Percentiles rank a stretch among this genome's conserved stretches.
Conservation (phyloP, 768 basidiomycete species). For the Termitomyces sp. region DNA sequence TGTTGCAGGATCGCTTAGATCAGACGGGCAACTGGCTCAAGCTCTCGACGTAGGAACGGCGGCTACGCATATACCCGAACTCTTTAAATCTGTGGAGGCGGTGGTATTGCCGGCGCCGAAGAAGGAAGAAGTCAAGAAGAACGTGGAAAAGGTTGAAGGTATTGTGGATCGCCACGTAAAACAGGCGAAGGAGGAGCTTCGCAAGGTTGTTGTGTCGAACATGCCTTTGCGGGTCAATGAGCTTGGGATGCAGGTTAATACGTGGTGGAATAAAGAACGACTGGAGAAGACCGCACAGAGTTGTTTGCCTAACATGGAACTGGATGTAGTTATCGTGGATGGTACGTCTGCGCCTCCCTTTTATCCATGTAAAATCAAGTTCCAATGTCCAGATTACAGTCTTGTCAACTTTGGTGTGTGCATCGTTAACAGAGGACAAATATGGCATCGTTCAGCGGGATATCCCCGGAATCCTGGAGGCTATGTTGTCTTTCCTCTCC, state of each 20-base stretch:
- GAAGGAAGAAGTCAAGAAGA: constrained; percentile 16
- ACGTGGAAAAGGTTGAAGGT: constrained; percentile 14
- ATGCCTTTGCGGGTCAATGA: constrained; percentile 1
- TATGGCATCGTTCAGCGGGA: constrained; percentile 85
- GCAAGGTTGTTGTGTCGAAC: background rate
- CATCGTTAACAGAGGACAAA: constrained; percentile 73
- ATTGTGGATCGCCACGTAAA: constrained; percentile 1
- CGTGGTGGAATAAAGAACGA: constrained; percentile 60
- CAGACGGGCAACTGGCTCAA: constrained; percentile 52
- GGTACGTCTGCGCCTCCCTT: constrained; percentile 33
- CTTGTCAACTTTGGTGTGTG: constrained; percentile 60
- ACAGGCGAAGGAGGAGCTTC: background rate
- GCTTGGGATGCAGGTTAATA: background rate
- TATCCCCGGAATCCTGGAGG: constrained; percentile 77
- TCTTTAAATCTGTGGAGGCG: constrained; percentile 38
- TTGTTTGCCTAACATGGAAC: constrained; percentile 53
- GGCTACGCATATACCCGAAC: constrained; percentile 31
- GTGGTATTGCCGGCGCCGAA: constrained; percentile 11
- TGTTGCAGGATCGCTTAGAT: constrained; percentile 52
- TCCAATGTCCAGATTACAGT: constrained; percentile 33
- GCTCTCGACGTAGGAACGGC: constrained; percentile 44
- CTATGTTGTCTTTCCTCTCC: constrained; percentile 58
- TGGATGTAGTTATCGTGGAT: constrained; percentile 59
- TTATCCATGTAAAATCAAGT: background rate
- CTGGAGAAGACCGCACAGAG: constrained; percentile 46